Evolutionary conservation across 139 green algal species (phyloP).

Genomic region (Tetraselmis striata): DNA sequence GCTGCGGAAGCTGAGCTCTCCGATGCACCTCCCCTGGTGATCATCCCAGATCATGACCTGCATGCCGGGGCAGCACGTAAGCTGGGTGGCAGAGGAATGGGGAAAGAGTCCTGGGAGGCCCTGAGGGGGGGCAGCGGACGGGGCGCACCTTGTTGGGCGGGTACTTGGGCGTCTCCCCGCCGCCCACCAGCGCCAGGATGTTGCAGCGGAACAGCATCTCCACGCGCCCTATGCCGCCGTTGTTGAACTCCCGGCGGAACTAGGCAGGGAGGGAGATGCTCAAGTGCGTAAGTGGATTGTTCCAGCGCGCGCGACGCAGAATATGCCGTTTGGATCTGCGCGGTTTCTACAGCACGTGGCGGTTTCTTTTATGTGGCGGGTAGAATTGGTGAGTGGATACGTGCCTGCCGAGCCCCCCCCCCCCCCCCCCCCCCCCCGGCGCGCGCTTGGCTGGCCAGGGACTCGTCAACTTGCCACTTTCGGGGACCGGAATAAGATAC

Average conservation of each 20-base stretch:
- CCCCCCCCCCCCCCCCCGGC: too few relatives aligned
- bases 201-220: conserved; percentile 97
- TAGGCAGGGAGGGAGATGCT: conserved; percentile 28
- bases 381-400: too few relatives aligned
- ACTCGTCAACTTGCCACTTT: too few relatives aligned
- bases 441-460: too few relatives aligned
- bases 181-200: conserved; percentile 90
- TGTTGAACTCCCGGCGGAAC: conserved; percentile 76
- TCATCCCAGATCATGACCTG: conserved; percentile 99
- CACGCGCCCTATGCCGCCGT: conserved; percentile 72
- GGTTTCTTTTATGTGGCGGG: too few relatives aligned
- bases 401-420: too few relatives aligned
- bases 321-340: too few relatives aligned
- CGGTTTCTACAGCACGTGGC: too few relatives aligned
- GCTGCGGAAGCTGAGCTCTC: conserved; percentile 88
- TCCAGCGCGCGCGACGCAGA: too few relatives aligned
- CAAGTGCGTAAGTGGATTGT: neutral
- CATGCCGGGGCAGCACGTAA: neutral
- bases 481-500: too few relatives aligned
- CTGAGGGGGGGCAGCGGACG: too few relatives aligned
- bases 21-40: conserved; percentile 84
- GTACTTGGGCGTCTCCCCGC: conserved; percentile 68
- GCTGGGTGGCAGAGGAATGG: neutral
- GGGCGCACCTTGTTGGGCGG: conserved; percentile 73
- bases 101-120: too few relatives aligned